These are phyloP conservation scores for Fonsecaea nubica DNA, from an alignment of 2,329 filamentous ascomycete genomes.

Conservation along the genomic window DNA sequence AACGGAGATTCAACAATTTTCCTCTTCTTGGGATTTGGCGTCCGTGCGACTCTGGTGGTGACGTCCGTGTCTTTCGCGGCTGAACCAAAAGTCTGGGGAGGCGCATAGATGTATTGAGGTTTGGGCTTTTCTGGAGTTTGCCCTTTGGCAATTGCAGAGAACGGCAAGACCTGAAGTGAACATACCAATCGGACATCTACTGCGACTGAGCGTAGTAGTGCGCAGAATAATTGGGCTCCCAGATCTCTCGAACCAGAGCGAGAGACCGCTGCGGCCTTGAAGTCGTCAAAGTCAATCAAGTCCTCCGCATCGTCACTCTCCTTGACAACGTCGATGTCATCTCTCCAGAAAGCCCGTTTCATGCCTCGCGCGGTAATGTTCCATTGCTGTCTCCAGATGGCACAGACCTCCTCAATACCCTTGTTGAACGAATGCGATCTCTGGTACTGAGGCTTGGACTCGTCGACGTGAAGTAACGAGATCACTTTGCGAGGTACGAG, in stretches of 20 bases:
- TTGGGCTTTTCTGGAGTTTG: conserved; percentile 52
- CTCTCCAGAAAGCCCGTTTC: conserved; percentile 75
- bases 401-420: conserved; percentile 66
- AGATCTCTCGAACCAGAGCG: conserved; percentile 85
- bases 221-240: conserved; percentile 89
- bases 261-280: conserved; percentile 70
- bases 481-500: conserved; percentile 71
- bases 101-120: conserved; percentile 45
- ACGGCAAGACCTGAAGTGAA: conserved; percentile 83
- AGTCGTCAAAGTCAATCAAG: conserved; percentile 73
- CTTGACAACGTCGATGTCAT: conserved; percentile 66
- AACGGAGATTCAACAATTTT: conserved; percentile 67
- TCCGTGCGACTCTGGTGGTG: conserved; percentile 8
- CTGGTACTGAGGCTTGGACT: conserved; percentile 71
- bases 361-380: conserved; percentile 74
- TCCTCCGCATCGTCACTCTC: conserved; percentile 71
- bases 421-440: conserved; percentile 67
- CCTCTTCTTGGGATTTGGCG: conserved; percentile 21
- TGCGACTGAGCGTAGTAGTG: conserved; percentile 80
- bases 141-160: conserved; percentile 58
- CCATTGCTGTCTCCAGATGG: conserved; percentile 57
- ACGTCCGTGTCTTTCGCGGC: conserved; percentile 7
- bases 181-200: conserved; percentile 84
- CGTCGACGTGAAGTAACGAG: conserved; percentile 71
- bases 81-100: conserved; percentile 33